Evolutionary conservation across 2,329 filamentous ascomycete genomes (phyloP).

Genomic region (Taxawa tesnikishii): DNA sequence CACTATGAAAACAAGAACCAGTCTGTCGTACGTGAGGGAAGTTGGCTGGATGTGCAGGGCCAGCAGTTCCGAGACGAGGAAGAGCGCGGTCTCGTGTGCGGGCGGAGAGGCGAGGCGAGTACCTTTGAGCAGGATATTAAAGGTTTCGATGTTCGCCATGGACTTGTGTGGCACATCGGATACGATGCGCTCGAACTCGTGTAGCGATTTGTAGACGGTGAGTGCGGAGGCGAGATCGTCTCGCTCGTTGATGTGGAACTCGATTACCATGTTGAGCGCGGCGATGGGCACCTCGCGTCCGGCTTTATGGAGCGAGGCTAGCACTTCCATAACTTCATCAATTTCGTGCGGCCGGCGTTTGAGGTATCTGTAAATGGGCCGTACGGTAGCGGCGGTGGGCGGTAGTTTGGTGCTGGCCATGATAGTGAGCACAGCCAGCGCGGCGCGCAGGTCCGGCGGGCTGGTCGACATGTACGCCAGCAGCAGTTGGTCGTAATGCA

Average conservation of each 20-base stretch:
- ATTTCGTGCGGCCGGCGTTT: slow-evolving; percentile 33
- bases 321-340: slow-evolving; percentile 39
- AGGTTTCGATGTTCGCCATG: slow-evolving; percentile 37
- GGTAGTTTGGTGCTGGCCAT: slow-evolving; percentile 55
- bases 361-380: slow-evolving; percentile 49
- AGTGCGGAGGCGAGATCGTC: slow-evolving; percentile 39
- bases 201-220: slow-evolving; percentile 49
- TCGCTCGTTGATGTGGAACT: slow-evolving; percentile 33
- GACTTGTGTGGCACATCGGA: slow-evolving; percentile 10
- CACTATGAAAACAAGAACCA: slow-evolving; percentile 43
- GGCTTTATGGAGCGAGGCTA: slow-evolving; percentile 42
- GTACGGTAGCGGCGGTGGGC: slow-evolving; percentile 48
- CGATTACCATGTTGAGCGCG: slow-evolving; percentile 39
- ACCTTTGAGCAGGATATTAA: slow-evolving; percentile 40
- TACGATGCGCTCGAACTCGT: slow-evolving; percentile 22
- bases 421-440: slow-evolving; percentile 58
- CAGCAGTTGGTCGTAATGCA: slow-evolving; percentile 72
- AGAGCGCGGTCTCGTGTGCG: slow-evolving; percentile 45
- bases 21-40: slow-evolving; percentile 47
- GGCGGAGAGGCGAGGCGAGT: slow-evolving; percentile 12
- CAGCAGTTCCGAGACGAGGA: slow-evolving; percentile 50
- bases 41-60: slow-evolving; percentile 42
- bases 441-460: slow-evolving; percentile 45
- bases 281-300: slow-evolving; percentile 39
- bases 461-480: slow-evolving; percentile 52